These are phyloP conservation scores for Lachnellula cervina DNA, from an alignment of 2,329 filamentous ascomycete species.

Conservation along the genomic window DNA sequence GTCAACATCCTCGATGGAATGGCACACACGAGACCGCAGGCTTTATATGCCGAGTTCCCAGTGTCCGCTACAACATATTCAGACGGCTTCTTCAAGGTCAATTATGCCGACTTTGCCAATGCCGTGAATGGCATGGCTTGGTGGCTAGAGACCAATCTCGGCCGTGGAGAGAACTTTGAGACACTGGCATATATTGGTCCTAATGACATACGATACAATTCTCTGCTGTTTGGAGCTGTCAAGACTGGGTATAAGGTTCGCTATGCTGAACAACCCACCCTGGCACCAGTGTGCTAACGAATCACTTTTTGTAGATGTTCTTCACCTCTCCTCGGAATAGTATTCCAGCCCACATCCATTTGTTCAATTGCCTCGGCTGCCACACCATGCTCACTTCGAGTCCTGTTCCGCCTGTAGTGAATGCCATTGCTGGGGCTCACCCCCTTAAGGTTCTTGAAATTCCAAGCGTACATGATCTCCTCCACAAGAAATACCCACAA, in stretches of 20 bases:
- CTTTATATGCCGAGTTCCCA: constrained; percentile 11
- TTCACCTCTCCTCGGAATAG: constrained; percentile 4
- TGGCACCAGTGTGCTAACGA: neutral
- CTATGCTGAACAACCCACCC: neutral
- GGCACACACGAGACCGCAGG: constrained; percentile 4
- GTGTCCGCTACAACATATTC: constrained; percentile 9
- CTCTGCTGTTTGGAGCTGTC: constrained; percentile 2
- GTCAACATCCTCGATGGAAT: constrained; percentile 3
- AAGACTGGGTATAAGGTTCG: constrained; percentile 9
- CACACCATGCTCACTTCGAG: neutral
- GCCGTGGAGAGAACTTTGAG: constrained; percentile 26
- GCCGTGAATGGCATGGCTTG: constrained; percentile 22
- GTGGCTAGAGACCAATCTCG: constrained; percentile 15
- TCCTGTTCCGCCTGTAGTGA: neutral
- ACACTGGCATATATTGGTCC: constrained; percentile 43
- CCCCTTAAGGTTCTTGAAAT: neutral
- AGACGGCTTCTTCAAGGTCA: constrained; percentile 12
- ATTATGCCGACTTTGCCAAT: constrained; percentile 15
- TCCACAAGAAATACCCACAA: neutral
- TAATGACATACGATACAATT: constrained; percentile 5
- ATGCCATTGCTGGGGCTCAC: neutral
- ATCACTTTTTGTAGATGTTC: neutral
- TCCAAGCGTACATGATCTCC: constrained; percentile 4
- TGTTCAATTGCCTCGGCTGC: constrained; percentile 3
- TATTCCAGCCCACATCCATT: neutral